phyloP scores from a whole-genome alignment of 306 rosid genomes.

The Astragalus membranaceus region DNA sequence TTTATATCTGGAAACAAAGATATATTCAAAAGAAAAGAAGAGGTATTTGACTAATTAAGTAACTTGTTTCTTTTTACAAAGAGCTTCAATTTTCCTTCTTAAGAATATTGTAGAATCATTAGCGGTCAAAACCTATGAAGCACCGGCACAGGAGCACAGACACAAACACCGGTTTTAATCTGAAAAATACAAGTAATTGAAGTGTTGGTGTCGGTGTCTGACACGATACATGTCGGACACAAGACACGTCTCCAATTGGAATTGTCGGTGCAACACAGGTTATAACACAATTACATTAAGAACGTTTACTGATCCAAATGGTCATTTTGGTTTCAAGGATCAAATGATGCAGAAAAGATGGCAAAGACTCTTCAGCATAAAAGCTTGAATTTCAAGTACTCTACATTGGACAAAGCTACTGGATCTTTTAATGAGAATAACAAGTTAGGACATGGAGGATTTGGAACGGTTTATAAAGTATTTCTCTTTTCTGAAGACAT shows the following conservation, averaged over 20 bases:
- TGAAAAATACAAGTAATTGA: no score
- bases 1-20: conserved; percentile 66
- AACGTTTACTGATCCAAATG: background rate
- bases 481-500: conserved; percentile 11
- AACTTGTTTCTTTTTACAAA: background rate
- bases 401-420: conserved; percentile 83
- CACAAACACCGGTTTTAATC: no score
- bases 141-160: no score
- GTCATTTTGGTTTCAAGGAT: conserved; percentile 35
- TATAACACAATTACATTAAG: background rate
- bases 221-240: no score
- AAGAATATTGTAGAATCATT: background rate
- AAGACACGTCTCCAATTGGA: no score
- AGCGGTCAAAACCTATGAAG: background rate
- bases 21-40: conserved; percentile 76
- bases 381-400: conserved; percentile 83
- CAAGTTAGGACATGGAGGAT: conserved; percentile 97
- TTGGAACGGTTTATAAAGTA: conserved; percentile 92
- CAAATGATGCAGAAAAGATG: conserved; percentile 58
- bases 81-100: background rate
- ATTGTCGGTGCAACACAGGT: no score
- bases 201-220: no score
- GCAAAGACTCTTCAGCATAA: conserved; percentile 60
- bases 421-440: conserved; percentile 46
- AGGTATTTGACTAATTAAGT: conserved; percentile 37